A percentile compares a stretch with the other conserved stretches of the same genome.
Evolutionary conservation across 441 rosid species (phyloP).

Genomic region (Adansonia gregorii): DNA sequence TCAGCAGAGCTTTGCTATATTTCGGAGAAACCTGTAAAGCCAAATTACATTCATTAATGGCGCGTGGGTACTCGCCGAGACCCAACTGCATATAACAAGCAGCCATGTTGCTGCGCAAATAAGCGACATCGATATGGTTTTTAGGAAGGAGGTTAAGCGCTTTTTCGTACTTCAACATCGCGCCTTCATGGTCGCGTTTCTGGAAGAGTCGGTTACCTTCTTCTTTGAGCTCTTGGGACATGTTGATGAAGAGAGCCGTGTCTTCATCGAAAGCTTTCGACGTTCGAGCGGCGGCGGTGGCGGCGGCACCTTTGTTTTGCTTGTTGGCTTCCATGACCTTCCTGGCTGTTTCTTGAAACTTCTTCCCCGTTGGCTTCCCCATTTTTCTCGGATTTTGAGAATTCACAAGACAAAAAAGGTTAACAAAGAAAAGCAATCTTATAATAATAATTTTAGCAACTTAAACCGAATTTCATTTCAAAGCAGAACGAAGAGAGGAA

Average conservation of each 20-base stretch:
- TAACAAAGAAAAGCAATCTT: background rate
- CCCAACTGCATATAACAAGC: conserved; percentile 95
- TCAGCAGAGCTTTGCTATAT: conserved; percentile 81
- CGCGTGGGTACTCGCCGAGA: conserved; percentile 87
- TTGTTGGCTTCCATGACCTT: conserved; percentile 34
- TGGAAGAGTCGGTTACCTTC: conserved; percentile 87
- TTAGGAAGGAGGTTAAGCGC: conserved; percentile 84
- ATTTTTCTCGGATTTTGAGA: conserved; percentile 34
- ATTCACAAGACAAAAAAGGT: background rate
- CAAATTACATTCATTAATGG: conserved; percentile 80
- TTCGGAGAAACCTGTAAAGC: conserved; percentile 84
- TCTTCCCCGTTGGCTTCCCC: conserved; percentile 98
- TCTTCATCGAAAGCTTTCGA: conserved; percentile 87
- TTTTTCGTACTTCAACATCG: conserved; percentile 84
- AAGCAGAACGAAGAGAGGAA: background rate
- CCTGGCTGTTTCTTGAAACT: conserved; percentile 43
- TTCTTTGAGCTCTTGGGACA: conserved; percentile 92
- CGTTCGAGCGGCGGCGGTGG: conserved; percentile 42
- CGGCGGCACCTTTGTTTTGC: conserved; percentile 37
- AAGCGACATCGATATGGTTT: conserved; percentile 76
- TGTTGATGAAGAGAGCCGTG: conserved; percentile 80
- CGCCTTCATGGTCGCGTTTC: conserved; percentile 91
- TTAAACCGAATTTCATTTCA: background rate
- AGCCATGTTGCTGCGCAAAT: conserved; percentile 83
- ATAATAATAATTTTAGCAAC: background rate